Percentiles rank a stretch among this genome's conserved stretches.
phyloP scores from a whole-genome alignment of 2,329 filamentous ascomycete species.

The Phoma sp. region DNA sequence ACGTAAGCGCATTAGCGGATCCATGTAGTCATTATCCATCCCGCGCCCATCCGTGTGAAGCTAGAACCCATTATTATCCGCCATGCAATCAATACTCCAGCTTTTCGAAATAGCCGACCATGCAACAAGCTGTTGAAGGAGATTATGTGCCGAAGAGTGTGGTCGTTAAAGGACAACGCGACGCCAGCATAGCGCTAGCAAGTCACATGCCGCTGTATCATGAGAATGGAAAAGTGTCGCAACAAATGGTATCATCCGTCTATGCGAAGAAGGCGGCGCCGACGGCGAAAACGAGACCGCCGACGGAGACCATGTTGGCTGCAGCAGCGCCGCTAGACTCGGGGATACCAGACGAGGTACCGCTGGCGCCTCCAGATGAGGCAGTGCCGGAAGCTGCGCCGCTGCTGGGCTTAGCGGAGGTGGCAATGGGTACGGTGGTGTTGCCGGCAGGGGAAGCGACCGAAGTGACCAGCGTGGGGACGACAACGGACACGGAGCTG shows the following conservation, averaged over 20 bases:
- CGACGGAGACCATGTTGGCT: constrained; percentile 39
- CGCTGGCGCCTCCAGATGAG: constrained; percentile 13
- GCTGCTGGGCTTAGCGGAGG: constrained; percentile 2
- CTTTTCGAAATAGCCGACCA: constrained; percentile 21
- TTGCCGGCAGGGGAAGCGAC: constrained; percentile 2
- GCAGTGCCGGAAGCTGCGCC: constrained; percentile 3
- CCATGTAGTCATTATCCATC: constrained; percentile 19
- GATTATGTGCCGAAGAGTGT: constrained; percentile 21
- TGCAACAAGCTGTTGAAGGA: constrained; percentile 18
- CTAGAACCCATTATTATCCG: constrained; percentile 15
- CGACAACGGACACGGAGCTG: constrained; percentile 3
- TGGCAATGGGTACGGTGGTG: constrained; percentile 6
- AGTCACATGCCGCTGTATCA: constrained; percentile 4
- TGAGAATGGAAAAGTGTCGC: constrained; percentile 14
- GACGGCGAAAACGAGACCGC: constrained; percentile 36
- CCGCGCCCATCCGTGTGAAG: constrained; percentile 7
- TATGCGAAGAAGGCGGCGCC: constrained; percentile 41
- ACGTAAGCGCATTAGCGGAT: constrained; percentile 21
- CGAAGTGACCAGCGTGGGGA: constrained; percentile 1
- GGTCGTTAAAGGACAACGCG: constrained; percentile 14
- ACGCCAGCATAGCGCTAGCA: not conserved
- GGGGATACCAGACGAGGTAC: constrained; percentile 17
- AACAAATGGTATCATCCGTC: not conserved
- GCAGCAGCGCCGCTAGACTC: constrained; percentile 33
- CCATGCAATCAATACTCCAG: constrained; percentile 19